Evolutionary conservation across 495 filamentous ascomycete genomes (phyloP).

Genomic region (Neurospora sp.): DNA sequence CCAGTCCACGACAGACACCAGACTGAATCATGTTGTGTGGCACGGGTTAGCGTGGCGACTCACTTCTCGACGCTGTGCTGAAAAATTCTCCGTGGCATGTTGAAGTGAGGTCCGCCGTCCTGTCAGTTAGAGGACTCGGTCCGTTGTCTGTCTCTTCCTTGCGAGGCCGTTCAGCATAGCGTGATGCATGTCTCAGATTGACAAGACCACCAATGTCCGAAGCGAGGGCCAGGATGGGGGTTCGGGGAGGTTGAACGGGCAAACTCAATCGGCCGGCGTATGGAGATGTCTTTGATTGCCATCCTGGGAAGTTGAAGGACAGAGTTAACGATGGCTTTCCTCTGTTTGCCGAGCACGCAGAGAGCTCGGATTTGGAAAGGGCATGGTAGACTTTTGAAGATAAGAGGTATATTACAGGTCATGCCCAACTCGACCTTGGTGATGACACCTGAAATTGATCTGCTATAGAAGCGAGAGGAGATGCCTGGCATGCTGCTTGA

Average conservation of each 20-base stretch:
- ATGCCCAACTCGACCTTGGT: neutral
- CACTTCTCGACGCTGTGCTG: neutral
- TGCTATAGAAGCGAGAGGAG: neutral
- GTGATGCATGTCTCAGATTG: neutral
- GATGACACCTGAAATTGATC: neutral
- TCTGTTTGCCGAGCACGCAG: neutral
- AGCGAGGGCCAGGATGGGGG: neutral
- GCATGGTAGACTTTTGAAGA: neutral
- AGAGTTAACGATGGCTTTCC: neutral
- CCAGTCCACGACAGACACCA: neutral
- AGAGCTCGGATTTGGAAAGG: neutral
- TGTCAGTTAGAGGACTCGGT: neutral
- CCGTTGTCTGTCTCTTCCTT: neutral
- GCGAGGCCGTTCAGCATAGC: neutral
- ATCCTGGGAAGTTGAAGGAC: neutral
- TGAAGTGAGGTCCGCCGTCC: neutral
- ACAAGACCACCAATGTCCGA: neutral
- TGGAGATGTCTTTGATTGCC: neutral
- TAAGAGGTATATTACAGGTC: neutral
- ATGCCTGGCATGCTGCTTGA: neutral
- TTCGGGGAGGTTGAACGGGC: neutral
- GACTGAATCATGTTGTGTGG: neutral
- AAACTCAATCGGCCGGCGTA: neutral
- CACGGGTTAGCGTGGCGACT: neutral
- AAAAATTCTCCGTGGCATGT: neutral